Percentiles rank a stretch among this genome's conserved stretches.
Evolutionary conservation across 306 rosid species (phyloP).

Genomic region (Datisca glomerata): DNA sequence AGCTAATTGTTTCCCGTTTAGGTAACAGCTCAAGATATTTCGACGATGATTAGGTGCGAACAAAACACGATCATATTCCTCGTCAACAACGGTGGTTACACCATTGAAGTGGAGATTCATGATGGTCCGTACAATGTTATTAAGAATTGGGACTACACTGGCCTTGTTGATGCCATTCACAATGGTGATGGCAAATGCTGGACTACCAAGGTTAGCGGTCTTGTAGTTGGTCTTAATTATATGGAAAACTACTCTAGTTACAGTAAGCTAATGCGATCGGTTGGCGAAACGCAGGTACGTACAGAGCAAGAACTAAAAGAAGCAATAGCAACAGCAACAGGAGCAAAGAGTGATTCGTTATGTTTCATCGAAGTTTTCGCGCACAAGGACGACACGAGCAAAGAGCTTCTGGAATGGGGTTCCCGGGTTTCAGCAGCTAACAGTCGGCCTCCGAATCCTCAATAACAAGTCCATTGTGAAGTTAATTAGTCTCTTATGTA

Average conservation of each 20-base stretch:
- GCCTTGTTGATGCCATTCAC: conserved; percentile 69
- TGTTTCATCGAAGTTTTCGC: conserved; percentile 65
- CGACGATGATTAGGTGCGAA: conserved; percentile 74
- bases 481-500: too few relatives aligned
- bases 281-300: conserved; percentile 34
- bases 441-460: conserved; percentile 81
- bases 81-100: conserved; percentile 80
- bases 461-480: conserved; percentile 14
- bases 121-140: conserved; percentile 93
- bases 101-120: conserved; percentile 88
- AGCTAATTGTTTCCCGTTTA: conserved; percentile 11
- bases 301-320: conserved; percentile 61
- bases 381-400: conserved; percentile 87
- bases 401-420: conserved; percentile 92
- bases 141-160: conserved; percentile 84
- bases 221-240: too few relatives aligned
- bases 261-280: background rate
- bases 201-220: conserved; percentile 58
- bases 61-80: conserved; percentile 73
- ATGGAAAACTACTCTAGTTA: too few relatives aligned
- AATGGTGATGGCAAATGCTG: conserved; percentile 87
- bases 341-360: conserved; percentile 41
- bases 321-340: conserved; percentile 47
- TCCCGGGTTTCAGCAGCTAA: conserved; percentile 86
- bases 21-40: conserved; percentile 91